These are phyloP conservation scores for Mycotypha africana DNA, from an alignment of 371 early-diverging fungal genomes.

Conservation along the genomic window DNA sequence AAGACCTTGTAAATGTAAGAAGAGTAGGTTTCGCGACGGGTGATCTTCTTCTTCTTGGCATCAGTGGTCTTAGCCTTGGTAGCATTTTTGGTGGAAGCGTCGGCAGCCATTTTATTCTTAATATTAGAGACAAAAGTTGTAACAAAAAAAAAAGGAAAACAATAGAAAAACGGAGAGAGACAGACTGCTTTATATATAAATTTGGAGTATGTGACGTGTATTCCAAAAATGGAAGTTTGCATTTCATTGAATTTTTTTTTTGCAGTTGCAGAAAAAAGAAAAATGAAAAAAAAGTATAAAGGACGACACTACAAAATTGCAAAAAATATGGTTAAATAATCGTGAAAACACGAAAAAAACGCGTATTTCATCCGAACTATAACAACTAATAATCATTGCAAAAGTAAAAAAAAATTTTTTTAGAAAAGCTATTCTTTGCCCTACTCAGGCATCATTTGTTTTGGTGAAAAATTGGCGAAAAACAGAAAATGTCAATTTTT, in stretches of 20 bases:
- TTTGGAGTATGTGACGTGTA: slow-evolving; percentile 1
- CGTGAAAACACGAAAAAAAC: slow-evolving; percentile 23
- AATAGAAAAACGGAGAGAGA: slow-evolving; percentile 1
- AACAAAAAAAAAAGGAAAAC: slow-evolving; percentile 6
- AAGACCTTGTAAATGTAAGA: slow-evolving; percentile 96
- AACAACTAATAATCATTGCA: neutral
- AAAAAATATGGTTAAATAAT: neutral
- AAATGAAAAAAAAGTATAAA: too few relatives aligned
- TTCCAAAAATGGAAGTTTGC: neutral
- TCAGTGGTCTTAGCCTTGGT: slow-evolving; percentile 22
- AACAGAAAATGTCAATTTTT: too few relatives aligned
- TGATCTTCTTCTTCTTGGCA: slow-evolving; percentile 55
- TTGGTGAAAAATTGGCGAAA: too few relatives aligned
- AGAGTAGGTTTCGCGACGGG: slow-evolving; percentile 88
- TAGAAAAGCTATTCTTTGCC: too few relatives aligned
- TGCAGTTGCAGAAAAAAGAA: neutral
- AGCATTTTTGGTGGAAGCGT: slow-evolving; percentile 44
- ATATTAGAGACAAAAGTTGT: neutral
- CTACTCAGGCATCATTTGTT: too few relatives aligned
- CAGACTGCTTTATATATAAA: slow-evolving; percentile 1
- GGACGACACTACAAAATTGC: neutral
- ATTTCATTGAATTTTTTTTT: slow-evolving; percentile 1
- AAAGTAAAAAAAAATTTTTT: slow-evolving; percentile 8
- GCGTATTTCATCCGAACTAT: slow-evolving; percentile 16
- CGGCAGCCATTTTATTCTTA: slow-evolving; percentile 19